These are phyloP conservation scores for Pythium plurisporium DNA, from an alignment of 352 stramenopile genomes.

Conservation along the genomic window DNA sequence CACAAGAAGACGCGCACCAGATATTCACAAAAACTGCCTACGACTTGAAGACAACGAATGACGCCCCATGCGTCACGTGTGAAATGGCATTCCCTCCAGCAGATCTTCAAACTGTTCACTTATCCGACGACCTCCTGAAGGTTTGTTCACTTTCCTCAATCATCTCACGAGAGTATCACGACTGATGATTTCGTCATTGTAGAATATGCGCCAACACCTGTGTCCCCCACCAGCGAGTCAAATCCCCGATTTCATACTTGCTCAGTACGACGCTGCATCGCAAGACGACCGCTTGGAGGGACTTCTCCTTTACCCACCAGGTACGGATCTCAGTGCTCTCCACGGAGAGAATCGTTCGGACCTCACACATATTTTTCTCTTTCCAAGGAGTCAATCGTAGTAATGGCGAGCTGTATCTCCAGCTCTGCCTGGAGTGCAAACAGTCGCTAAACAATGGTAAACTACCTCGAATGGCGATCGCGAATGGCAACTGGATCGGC, in stretches of 20 bases:
- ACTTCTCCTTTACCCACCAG: slow-evolving; percentile 3
- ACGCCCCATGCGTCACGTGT: background rate
- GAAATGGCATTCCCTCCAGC: slow-evolving; percentile 1
- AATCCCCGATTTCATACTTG: background rate
- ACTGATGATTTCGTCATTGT: background rate
- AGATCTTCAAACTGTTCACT: background rate
- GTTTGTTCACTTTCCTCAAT: background rate
- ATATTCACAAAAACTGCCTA: background rate
- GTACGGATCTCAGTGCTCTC: background rate
- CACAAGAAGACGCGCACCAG: background rate
- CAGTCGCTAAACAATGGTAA: background rate
- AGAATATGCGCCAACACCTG: background rate
- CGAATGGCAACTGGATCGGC: slow-evolving; percentile 9
- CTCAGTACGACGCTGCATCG: background rate
- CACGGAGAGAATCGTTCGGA: too few relatives aligned
- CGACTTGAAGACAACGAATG: background rate
- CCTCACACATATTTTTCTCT: background rate
- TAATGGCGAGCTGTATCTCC: background rate
- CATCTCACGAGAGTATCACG: too few relatives aligned
- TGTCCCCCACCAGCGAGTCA: background rate
- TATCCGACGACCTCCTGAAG: background rate
- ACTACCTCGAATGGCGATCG: slow-evolving; percentile 3
- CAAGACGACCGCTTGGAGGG: background rate
- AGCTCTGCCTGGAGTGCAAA: background rate
- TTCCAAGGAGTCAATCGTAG: background rate